These are phyloP conservation scores for Balakata baccata DNA, from an alignment of 345 rosid species.

Conservation along the genomic window DNA sequence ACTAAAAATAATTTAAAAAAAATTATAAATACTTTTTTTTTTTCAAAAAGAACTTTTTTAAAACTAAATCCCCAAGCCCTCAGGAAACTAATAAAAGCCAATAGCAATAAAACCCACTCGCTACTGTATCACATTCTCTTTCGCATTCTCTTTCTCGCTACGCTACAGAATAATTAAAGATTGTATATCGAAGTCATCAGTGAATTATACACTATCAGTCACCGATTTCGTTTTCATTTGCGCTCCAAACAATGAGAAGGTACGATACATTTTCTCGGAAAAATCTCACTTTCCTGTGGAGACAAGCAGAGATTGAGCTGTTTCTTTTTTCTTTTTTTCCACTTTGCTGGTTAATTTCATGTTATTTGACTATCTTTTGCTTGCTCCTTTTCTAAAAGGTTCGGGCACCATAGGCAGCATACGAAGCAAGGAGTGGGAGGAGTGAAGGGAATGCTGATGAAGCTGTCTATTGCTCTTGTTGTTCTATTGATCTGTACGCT, in stretches of 20 bases:
- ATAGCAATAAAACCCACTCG: background rate
- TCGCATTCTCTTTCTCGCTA: background rate
- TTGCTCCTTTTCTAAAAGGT: slow-evolving; percentile 28
- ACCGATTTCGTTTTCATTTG: slow-evolving; percentile 7
- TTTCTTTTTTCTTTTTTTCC: background rate
- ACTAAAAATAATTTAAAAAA: no score
- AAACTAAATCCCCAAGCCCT: no score
- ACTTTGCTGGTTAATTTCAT: background rate
- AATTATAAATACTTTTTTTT: no score
- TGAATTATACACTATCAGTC: background rate
- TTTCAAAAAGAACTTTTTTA: no score
- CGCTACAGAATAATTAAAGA: background rate
- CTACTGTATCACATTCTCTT: background rate
- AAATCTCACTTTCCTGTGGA: background rate
- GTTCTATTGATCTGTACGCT: slow-evolving; percentile 78
- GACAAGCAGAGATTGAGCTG: background rate
- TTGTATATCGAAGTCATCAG: background rate
- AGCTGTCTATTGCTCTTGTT: slow-evolving; percentile 57
- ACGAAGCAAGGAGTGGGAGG: slow-evolving; percentile 53
- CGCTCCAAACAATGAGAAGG: slow-evolving; percentile 19
- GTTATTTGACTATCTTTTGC: background rate
- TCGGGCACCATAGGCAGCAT: slow-evolving; percentile 66
- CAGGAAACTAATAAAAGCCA: no score
- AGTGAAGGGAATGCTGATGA: slow-evolving; percentile 53
- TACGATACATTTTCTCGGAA: slow-evolving; percentile 2